These are phyloP conservation scores for Asterochloris erici DNA, from an alignment of 139 green algal species.

Conservation along the genomic window DNA sequence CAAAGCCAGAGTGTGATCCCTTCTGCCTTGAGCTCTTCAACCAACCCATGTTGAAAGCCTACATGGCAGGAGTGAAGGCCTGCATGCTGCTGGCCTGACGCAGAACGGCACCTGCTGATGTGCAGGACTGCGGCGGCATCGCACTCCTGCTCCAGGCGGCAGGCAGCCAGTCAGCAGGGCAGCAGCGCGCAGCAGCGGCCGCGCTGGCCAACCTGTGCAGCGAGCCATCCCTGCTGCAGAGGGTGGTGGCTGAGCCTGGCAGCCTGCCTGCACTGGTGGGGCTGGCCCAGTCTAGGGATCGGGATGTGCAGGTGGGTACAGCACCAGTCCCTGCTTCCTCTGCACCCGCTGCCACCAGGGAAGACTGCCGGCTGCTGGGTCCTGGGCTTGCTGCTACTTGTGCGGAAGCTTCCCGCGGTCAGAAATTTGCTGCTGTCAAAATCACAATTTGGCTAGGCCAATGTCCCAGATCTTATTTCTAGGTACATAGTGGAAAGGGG, in stretches of 20 bases:
- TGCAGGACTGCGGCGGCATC: not conserved
- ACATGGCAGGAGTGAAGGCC: too few relatives aligned
- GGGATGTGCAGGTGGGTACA: constrained; percentile 24
- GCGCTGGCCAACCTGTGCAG: constrained; percentile 37
- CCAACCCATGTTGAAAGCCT: too few relatives aligned
- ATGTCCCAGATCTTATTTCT: too few relatives aligned
- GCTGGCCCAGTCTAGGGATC: constrained; percentile 30
- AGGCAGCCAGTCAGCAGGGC: not conserved
- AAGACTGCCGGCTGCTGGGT: not conserved
- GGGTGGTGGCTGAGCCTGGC: constrained; percentile 27
- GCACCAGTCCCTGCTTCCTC: too few relatives aligned
- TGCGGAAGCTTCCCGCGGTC: too few relatives aligned
- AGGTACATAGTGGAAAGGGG: too few relatives aligned
- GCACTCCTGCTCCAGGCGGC: too few relatives aligned
- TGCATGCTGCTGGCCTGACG: not conserved
- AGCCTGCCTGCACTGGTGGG: constrained; percentile 28
- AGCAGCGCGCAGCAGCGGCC: constrained; percentile 33
- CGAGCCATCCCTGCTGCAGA: constrained; percentile 29
- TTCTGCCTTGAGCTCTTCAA: too few relatives aligned
- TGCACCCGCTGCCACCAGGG: not conserved
- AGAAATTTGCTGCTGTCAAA: not conserved
- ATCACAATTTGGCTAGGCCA: too few relatives aligned
- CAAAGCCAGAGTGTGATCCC: too few relatives aligned
- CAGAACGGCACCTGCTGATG: constrained; percentile 10
- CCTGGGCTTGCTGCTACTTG: not conserved